Percentiles rank a stretch among this genome's conserved stretches.
Evolutionary conservation across 371 early-diverging fungal genomes (phyloP).

Genomic region (Mucor indicus): DNA sequence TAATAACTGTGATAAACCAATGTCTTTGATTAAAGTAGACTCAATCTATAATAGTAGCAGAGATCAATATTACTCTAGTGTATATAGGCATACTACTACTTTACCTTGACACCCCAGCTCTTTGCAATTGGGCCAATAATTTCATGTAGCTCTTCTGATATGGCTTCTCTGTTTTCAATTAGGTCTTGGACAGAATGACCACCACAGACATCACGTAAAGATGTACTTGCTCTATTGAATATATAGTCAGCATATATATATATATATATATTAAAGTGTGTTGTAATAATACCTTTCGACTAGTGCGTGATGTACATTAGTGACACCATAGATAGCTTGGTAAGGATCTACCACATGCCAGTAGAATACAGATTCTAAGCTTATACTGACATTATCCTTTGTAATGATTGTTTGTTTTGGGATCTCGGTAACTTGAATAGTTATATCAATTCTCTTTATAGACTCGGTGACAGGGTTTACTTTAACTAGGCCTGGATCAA

Average conservation of each 20-base stretch:
- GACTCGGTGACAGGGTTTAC: conserved; percentile 74
- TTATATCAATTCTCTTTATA: conserved; percentile 64
- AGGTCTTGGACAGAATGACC: conserved; percentile 62
- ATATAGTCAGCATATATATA: too few relatives aligned
- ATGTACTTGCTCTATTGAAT: conserved; percentile 57
- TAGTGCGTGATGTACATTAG: conserved; percentile 72
- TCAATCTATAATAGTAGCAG: conserved; percentile 59
- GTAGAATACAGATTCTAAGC: conserved; percentile 84
- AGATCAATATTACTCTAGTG: neutral
- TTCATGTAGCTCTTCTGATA: conserved; percentile 77
- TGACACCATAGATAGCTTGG: conserved; percentile 73
- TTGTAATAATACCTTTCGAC: conserved; percentile 55
- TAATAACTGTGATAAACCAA: conserved; percentile 68
- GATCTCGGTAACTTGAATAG: conserved; percentile 74
- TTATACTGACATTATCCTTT: conserved; percentile 82
- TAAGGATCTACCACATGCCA: conserved; percentile 84
- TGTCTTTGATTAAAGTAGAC: conserved; percentile 84
- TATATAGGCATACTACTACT: neutral
- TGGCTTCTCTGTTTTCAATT: conserved; percentile 86
- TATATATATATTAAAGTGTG: neutral
- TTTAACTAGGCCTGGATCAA: conserved; percentile 85
- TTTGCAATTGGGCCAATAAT: conserved; percentile 57
- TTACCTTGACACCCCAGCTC: conserved; percentile 72
- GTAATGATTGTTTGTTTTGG: conserved; percentile 80
- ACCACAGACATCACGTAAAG: conserved; percentile 65